Conservation (phyloP, 345 rosid genomes). For the Erodium maritimum region DNA sequence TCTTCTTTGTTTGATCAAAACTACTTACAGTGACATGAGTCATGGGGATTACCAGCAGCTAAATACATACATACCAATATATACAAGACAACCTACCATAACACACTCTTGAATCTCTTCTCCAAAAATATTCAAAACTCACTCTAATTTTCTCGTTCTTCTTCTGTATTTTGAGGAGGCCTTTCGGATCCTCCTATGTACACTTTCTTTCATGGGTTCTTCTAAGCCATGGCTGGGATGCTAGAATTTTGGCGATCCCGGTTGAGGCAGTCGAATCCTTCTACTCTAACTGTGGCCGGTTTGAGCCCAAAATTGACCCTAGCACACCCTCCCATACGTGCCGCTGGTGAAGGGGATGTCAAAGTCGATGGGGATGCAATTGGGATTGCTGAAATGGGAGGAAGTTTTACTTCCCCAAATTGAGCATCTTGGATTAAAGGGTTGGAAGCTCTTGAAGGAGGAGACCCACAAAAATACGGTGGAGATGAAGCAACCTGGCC, state of each 20-base stretch:
- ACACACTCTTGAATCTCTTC: conserved; percentile 7
- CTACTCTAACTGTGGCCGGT: conserved; percentile 92
- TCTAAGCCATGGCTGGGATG: conserved; percentile 96
- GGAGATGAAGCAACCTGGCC: conserved; percentile 43
- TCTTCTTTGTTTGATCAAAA: conserved; percentile 15
- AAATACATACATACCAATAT: conserved; percentile 17
- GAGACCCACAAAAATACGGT: conserved; percentile 75
- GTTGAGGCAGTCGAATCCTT: conserved; percentile 97
- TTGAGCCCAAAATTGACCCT: conserved; percentile 70
- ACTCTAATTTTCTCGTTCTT: conserved; percentile 15
- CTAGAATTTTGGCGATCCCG: conserved; percentile 86
- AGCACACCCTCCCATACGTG: conserved; percentile 48
- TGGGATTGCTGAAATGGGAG: conserved; percentile 8
- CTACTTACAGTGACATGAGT: conserved; percentile 26
- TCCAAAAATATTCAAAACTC: conserved; percentile 26
- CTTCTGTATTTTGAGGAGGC: conserved; percentile 8
- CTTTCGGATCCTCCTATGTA: conserved; percentile 41
- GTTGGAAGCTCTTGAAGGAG: conserved; percentile 75
- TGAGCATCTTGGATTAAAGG: conserved; percentile 75
- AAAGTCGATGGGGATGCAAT: conserved; percentile 44
- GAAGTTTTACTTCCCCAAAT: conserved; percentile 53
- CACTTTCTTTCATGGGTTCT: conserved; percentile 37
- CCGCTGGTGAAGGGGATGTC: conserved; percentile 45
- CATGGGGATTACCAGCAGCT: conserved; percentile 10
- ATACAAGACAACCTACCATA: conserved; percentile 19